Percentiles rank a stretch among this genome's conserved stretches.
Conservation (phyloP, 768 basidiomycete genomes). For the Daedaleopsis sinensis region DNA sequence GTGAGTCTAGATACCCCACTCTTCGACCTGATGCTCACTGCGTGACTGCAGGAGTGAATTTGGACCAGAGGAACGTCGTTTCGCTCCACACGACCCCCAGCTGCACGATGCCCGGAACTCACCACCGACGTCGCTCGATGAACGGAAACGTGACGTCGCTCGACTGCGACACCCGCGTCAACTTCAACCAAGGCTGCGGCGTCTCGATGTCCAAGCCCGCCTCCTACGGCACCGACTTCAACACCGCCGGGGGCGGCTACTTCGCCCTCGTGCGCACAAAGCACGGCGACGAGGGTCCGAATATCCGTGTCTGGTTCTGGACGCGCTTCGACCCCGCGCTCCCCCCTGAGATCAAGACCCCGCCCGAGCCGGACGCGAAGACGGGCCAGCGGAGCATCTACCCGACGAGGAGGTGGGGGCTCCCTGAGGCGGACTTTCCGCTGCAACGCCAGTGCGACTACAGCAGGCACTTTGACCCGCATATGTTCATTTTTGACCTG, state of each 20-base stretch:
- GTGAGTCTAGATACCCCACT: slow-evolving; percentile 27
- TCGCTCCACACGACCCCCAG: slow-evolving; percentile 56
- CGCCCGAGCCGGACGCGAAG: slow-evolving; percentile 5
- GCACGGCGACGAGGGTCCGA: slow-evolving; percentile 32
- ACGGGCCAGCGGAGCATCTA: slow-evolving; percentile 9
- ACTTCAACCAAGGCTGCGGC: slow-evolving; percentile 67
- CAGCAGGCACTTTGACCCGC: slow-evolving; percentile 51
- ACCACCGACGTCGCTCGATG: slow-evolving; percentile 37
- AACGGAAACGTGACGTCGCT: slow-evolving; percentile 46
- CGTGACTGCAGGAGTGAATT: slow-evolving; percentile 48
- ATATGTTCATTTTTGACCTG: slow-evolving; percentile 58
- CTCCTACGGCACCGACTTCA: slow-evolving; percentile 54
- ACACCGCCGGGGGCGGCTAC: slow-evolving; percentile 58
- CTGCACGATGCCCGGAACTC: slow-evolving; percentile 45
- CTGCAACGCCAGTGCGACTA: slow-evolving; percentile 51
- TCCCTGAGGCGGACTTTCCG: slow-evolving; percentile 53
- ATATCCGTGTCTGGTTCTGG: slow-evolving; percentile 66
- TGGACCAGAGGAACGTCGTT: slow-evolving; percentile 45
- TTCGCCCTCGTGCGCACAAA: slow-evolving; percentile 52
- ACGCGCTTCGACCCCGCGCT: slow-evolving; percentile 45
- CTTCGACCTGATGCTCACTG: background rate
- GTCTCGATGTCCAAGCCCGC: slow-evolving; percentile 41
- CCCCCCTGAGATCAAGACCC: slow-evolving; percentile 43
- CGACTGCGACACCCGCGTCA: slow-evolving; percentile 51
- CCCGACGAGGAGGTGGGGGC: slow-evolving; percentile 42